Conservation (phyloP, 495 filamentous ascomycete species). For the Penicillium paradoxum region DNA sequence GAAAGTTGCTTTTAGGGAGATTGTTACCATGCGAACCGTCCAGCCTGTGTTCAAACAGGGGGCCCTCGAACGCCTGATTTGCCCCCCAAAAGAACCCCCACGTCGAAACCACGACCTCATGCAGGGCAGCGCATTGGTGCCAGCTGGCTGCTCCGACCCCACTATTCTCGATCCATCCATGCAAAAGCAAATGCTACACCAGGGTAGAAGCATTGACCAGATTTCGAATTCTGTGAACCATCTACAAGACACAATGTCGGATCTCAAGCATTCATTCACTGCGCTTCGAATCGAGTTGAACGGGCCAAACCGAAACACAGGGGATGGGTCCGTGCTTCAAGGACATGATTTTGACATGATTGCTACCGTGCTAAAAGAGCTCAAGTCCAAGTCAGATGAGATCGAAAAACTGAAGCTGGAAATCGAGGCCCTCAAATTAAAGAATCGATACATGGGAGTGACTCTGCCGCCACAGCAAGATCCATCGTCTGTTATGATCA, state of each 20-base stretch:
- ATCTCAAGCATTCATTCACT: slow-evolving; percentile 42
- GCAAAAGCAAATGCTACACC: slow-evolving; percentile 39
- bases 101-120: slow-evolving; percentile 17
- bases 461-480: slow-evolving; percentile 14
- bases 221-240: slow-evolving; percentile 44
- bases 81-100: slow-evolving; percentile 22
- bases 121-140: slow-evolving; percentile 29
- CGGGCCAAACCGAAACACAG: slow-evolving; percentile 19
- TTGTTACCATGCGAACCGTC: slow-evolving; percentile 43
- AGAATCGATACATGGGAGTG: slow-evolving; percentile 36
- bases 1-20: slow-evolving; percentile 42
- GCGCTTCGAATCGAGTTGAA: slow-evolving; percentile 42
- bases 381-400: slow-evolving; percentile 42
- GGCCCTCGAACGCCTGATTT: slow-evolving; percentile 29
- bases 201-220: slow-evolving; percentile 40
- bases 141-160: slow-evolving; percentile 19
- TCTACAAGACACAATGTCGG: slow-evolving; percentile 43
- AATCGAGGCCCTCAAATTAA: slow-evolving; percentile 41
- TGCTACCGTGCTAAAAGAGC: slow-evolving; percentile 40
- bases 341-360: slow-evolving; percentile 38
- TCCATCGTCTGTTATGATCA: background rate
- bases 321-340: slow-evolving; percentile 12
- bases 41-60: slow-evolving; percentile 38
- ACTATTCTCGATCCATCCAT: slow-evolving; percentile 19
- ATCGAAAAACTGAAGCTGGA: slow-evolving; percentile 45